Evolutionary conservation across 176 grass and related monocot genomes (phyloP).

Genomic region (Carex kokanica): DNA sequence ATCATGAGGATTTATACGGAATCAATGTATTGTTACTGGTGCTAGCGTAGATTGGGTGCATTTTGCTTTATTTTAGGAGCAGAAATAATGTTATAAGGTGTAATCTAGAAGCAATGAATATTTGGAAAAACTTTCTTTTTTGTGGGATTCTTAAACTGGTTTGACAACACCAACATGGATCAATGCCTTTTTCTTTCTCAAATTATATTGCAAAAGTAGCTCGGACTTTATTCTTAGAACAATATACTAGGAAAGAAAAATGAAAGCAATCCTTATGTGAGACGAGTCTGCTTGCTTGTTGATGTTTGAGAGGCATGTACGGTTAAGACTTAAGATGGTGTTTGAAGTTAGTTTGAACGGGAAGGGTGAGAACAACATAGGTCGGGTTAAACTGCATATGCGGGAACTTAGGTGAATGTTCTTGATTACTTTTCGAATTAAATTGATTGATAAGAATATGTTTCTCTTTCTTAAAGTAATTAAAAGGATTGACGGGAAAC

Average conservation of each 20-base stretch:
- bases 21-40: not conserved
- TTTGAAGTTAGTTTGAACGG: not conserved
- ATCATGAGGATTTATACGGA: not conserved
- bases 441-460: not conserved
- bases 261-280: not conserved
- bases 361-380: not conserved
- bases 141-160: not conserved
- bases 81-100: constrained; percentile 22
- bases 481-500: no score
- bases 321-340: not conserved
- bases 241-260: not conserved
- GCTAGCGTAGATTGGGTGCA: not conserved
- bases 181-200: not conserved
- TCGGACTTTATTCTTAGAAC: not conserved
- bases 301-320: not conserved
- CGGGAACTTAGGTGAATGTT: not conserved
- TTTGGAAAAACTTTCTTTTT: not conserved
- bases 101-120: not conserved
- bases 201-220: not conserved
- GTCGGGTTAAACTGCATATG: not conserved
- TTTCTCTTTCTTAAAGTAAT: no score
- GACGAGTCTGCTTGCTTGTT: not conserved
- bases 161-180: not conserved
- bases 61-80: not conserved
- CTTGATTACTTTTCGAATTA: not conserved